phyloP scores from a whole-genome alignment of 148 eudicot species.

The Rhododendron molle region DNA sequence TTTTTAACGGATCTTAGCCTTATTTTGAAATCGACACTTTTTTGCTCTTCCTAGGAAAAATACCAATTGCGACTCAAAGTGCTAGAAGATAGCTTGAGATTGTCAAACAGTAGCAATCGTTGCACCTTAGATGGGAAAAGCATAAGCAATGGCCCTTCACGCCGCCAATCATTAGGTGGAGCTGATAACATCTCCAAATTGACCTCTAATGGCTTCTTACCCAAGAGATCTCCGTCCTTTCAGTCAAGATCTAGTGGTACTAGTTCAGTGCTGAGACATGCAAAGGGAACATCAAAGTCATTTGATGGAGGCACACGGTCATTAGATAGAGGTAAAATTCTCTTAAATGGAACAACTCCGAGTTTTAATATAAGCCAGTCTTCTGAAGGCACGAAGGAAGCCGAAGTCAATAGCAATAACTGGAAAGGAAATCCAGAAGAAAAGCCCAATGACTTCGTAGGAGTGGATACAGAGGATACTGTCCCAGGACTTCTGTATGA shows the following conservation, averaged over 20 bases:
- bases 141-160: conserved; percentile 40
- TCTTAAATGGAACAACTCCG: conserved; percentile 52
- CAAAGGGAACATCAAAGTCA: conserved; percentile 67
- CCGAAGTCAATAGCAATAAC: conserved; percentile 34
- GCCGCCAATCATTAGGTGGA: conserved; percentile 63
- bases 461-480: conserved; percentile 56
- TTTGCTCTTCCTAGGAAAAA: conserved; percentile 39
- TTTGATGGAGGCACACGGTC: conserved; percentile 76
- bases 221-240: conserved; percentile 59
- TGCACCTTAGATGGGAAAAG: conserved; percentile 36
- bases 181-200: conserved; percentile 52
- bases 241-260: conserved; percentile 49
- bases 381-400: conserved; percentile 50
- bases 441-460: conserved; percentile 52
- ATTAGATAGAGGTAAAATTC: conserved; percentile 64
- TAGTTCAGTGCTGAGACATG: conserved; percentile 56
- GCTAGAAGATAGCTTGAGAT: conserved; percentile 59
- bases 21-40: not conserved
- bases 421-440: conserved; percentile 59
- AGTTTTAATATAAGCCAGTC: conserved; percentile 47
- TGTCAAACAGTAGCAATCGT: conserved; percentile 31
- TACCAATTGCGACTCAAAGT: conserved; percentile 57
- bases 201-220: conserved; percentile 57
- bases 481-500: conserved; percentile 78
- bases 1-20: not conserved